These are phyloP conservation scores for Alternaria sp. DNA, from an alignment of 2,329 filamentous ascomycete species.

Conservation along the genomic window DNA sequence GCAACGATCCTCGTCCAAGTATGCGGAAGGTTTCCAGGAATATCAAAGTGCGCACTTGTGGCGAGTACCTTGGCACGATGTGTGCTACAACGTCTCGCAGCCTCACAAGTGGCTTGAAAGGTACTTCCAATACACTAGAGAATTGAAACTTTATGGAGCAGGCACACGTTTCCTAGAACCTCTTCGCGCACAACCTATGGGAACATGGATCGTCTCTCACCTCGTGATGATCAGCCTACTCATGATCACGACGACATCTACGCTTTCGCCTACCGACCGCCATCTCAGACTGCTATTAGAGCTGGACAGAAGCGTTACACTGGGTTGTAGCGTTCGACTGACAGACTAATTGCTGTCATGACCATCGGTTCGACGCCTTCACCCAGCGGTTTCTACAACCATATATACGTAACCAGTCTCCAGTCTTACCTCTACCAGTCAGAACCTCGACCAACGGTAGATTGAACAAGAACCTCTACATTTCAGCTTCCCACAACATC, in stretches of 20 bases:
- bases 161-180: not conserved
- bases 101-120: not conserved
- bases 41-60: too few species aligned
- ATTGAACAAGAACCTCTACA: accelerated
- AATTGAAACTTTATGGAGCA: not conserved
- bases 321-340: not conserved
- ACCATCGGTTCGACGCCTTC: not conserved
- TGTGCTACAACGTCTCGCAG: not conserved
- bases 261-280: not conserved
- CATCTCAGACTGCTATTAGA: not conserved
- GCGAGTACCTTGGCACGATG: not conserved
- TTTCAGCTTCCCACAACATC: not conserved
- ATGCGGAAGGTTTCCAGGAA: not conserved
- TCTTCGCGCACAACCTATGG: not conserved
- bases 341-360: not conserved
- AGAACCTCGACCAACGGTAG: not conserved
- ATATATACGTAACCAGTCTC: not conserved
- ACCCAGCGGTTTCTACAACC: not conserved
- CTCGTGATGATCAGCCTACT: not conserved
- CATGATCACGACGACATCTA: not conserved
- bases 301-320: not conserved
- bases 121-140: not conserved
- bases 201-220: not conserved
- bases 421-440: not conserved
- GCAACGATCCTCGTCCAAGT: not conserved